Base-by-base conservation (phyloP, 2,329 filamentous ascomycete species). In the Xylariaceae sp. region DNA sequence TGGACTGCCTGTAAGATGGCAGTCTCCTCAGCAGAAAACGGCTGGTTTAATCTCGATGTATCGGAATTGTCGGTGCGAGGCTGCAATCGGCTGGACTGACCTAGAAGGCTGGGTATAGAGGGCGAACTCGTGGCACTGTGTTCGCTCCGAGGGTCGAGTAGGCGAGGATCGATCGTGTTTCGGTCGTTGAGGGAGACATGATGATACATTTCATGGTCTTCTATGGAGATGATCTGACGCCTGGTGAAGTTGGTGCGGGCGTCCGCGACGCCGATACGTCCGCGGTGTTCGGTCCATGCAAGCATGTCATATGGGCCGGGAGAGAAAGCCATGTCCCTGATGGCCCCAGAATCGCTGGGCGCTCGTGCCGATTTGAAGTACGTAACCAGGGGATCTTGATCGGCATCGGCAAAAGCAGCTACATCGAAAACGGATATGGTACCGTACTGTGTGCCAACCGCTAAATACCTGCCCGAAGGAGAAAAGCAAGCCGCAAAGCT, bases 281-380 rank as follows among this genome's bases (percentile, higher is more conserved):
- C 88, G 58, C 88, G 86, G 64, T 96, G 89, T 70, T 99, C 94
- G 8, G 91, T 89, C 92, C 94, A 97, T 6, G 95, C 88, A 39
- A 99, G 75, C 16, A 99, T 80, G 67, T 96, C 92, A 76, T 87
- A 92, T 0, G 92, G 89, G 1, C 88, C 88, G 0, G 92, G 92
- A 4, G 89, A 91, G 68, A 99, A 99, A 1, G 87, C 80, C 88
- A 97, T 95, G 57, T 91, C 89, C 57, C 94, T 83, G 49, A 97
- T 85, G 30, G 92, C 91, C 41, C 92, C 92, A 18, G 81, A 78
- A 19, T 83, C 79, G n/a, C 76, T 79, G 55, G 81, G 80, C 0
- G 89, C 83, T 56, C 89, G 79, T 0, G 91, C 92, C 15, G 91
- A 92, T 54, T 81, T 81, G 64, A 97, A 90, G 8, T 86, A 81